Base-by-base conservation (phyloP, 305 asterid genomes). In the Rubia balearica region DNA sequence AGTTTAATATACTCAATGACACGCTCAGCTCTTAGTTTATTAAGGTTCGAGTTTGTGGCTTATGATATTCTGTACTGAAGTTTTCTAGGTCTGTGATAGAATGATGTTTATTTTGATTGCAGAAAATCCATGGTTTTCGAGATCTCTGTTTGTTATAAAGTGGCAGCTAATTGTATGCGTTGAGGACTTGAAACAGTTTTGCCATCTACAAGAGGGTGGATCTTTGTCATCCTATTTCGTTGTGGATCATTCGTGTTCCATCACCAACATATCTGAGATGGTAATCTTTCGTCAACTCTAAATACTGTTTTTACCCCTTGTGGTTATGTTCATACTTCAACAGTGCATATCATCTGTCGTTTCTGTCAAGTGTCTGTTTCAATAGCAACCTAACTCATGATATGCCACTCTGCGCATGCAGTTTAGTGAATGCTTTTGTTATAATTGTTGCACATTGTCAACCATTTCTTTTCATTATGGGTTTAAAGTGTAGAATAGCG, bases 81-180 rank as follows among this genome's bases (percentile, higher is more conserved):
- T 16, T 65, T 42, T 42, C 21, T 19, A 43, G 40, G 8, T 19
- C 11, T 17, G 11, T 41, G 61, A 21, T 40, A 24, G 38, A 61
- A 33, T 51, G 55, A 63, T 12, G 24, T 46, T 49, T 43, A 13
- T 12, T 48, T 40, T 19, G 59, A 65, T 59, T 51, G 61, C 84
- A 81, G 87, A 77, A 56, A 65, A 67, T 69, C 73, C 65, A 72
- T 84, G 88, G 87, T 81, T 79, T 68, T 67, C 83, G 51, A 81
- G 85, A 78, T 86, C 87, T 11, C 75, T 82, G 19, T 82, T 80
- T 68, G 73, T 87, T 79, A 81, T 84, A 71, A 83, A 79, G 73
- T 78, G 74, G 68, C 76, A 76, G 75, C 74, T 79, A 60, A 72
- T 84, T 77, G 74, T 84, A 65, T 81, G 86, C 81, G 53, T 73